Percentiles rank a stretch among this genome's conserved stretches.
Evolutionary conservation across 441 rosid genomes (phyloP).

Genomic region (Cnidoscolus chayamansa): DNA sequence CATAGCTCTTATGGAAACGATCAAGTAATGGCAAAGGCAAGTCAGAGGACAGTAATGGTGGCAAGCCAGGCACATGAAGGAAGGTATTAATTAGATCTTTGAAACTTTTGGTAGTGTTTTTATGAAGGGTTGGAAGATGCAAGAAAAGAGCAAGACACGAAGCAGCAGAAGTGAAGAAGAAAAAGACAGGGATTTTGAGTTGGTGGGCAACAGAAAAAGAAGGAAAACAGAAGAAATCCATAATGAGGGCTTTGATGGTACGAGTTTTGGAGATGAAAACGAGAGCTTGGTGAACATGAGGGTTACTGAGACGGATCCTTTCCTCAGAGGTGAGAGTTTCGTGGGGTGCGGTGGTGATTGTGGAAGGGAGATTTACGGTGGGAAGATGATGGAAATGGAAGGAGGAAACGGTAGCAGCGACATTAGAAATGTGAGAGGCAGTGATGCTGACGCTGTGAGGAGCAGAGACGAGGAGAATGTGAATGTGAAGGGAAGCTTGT

Average conservation of each 20-base stretch:
- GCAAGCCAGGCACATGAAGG: constrained; percentile 33
- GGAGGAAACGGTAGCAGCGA: constrained; percentile 33
- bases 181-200: constrained; percentile 34
- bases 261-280: constrained; percentile 21
- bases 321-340: constrained; percentile 32
- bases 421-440: constrained; percentile 26
- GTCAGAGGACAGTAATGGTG: constrained; percentile 26
- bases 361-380: constrained; percentile 23
- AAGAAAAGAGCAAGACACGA: constrained; percentile 11
- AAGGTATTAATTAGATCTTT: constrained; percentile 19
- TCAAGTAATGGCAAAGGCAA: constrained; percentile 23
- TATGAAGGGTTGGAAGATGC: constrained; percentile 30
- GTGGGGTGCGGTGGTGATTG: constrained; percentile 24
- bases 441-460: too few species aligned
- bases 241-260: constrained; percentile 24
- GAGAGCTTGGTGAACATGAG: constrained; percentile 32
- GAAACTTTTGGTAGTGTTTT: constrained; percentile 22
- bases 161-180: constrained; percentile 33
- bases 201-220: constrained; percentile 26
- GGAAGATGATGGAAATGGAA: constrained; percentile 39
- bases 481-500: constrained; percentile 29
- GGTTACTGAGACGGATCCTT: constrained; percentile 29
- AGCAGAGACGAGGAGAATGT: constrained; percentile 28
- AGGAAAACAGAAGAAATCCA: constrained; percentile 33
- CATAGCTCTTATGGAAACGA: constrained; percentile 25